Evolutionary conservation across 306 rosid genomes (phyloP), one percentile per base, ranked within the genome.

Genomic region (Canavalia gladiata): DNA sequence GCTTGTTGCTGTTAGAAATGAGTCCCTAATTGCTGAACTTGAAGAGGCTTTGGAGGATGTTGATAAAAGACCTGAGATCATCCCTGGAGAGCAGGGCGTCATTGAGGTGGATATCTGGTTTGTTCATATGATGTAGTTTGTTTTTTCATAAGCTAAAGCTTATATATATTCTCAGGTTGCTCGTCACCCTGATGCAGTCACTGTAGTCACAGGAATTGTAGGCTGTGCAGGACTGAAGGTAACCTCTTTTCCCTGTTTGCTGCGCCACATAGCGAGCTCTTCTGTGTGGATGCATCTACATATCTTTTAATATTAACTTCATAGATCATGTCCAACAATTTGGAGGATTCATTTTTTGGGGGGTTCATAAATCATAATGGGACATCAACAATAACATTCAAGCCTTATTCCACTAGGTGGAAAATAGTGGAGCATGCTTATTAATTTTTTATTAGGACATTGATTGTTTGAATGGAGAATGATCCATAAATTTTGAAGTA

Each of bases 181-280:
- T 43, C 92, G 99, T 62, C 98, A 95, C 89, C 97, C 99, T 13
- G 99, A 95, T 77, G 98, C 98, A 0, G 97, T 90, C 58, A 86
- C 91, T 2, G 99, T 93, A 51, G 98, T 95, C 76, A 93, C 98
- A 3, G 99, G 98, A 84, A 95, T 95, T 54, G 99, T 95, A 68
- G 99, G 99, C 41, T 95, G 99, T 86, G 99, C 99, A 68, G 99
- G 99, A 83, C 79, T 95, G 30, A 90, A 90, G 99, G 99, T 95
- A 90, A 79, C 77, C 75, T 49, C 70, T 62, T 68, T 41, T 55
- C 74, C 76, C n/a, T n/a, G 29, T 76, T 51, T 37, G 42, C 41
- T 58, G 33, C 62, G 31, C 43, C 29, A 49, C 35, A 12, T 70
- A 69, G 31, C 6, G 18, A 30, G 75, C 37, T 37, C 50, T 74